A percentile compares a stretch with the other conserved stretches of the same genome.
Evolutionary conservation across 2,329 filamentous ascomycete genomes (phyloP).

Genomic region (Calonectria pteridis): DNA sequence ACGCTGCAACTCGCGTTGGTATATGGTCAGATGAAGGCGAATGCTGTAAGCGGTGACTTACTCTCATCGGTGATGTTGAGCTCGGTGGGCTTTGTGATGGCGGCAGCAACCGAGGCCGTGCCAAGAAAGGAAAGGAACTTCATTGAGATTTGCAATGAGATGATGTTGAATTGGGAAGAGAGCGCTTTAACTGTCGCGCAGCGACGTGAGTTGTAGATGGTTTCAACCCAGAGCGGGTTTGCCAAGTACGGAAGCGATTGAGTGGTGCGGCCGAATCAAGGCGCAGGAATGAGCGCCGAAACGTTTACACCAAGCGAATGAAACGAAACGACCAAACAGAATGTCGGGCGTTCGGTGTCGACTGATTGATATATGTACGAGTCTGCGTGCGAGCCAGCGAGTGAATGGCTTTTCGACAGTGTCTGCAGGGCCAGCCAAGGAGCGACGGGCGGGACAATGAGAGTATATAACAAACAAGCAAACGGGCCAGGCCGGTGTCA

Average conservation of each 20-base stretch:
- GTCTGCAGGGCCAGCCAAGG: background rate
- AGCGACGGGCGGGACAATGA: background rate
- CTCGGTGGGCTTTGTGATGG: constrained; percentile 5
- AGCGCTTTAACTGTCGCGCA: background rate
- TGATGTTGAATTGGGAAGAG: background rate
- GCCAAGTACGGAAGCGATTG: background rate
- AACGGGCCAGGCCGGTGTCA: constrained; percentile 5
- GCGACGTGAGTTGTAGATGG: background rate
- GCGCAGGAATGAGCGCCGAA: background rate
- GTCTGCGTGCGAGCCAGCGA: background rate
- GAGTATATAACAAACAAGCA: constrained; percentile 12
- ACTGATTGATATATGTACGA: background rate
- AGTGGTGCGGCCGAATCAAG: background rate
- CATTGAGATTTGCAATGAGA: constrained; percentile 6
- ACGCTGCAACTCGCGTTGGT: constrained; percentile 58
- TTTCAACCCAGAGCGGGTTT: background rate
- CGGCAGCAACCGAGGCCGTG: constrained; percentile 15
- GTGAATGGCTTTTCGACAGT: background rate
- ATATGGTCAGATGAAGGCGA: background rate
- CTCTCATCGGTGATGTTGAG: constrained; percentile 35
- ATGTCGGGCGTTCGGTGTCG: background rate
- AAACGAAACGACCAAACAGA: background rate
- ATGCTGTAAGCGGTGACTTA: constrained; percentile 17
- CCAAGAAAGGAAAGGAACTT: constrained; percentile 22
- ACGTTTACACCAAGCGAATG: background rate